These are phyloP conservation scores for Geranium incanum DNA, from an alignment of 441 rosid genomes.

Conservation along the genomic window DNA sequence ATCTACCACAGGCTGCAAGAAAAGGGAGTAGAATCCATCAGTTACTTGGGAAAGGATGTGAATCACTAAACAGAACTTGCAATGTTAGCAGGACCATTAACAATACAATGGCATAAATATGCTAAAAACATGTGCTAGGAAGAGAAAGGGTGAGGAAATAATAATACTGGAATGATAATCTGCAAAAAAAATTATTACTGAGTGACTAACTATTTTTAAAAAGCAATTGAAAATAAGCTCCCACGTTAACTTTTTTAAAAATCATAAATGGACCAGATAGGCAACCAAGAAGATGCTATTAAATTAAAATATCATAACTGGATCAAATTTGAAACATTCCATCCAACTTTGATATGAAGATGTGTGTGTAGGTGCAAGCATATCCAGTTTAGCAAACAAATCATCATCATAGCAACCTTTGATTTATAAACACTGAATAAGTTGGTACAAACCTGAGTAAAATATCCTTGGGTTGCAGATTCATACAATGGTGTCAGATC, in stretches of 20 bases:
- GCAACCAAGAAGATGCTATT: too few species aligned
- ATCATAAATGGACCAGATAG: too few species aligned
- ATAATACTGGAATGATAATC: too few species aligned
- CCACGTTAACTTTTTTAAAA: too few species aligned
- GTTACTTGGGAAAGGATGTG: conserved; percentile 12
- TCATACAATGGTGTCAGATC: conserved; percentile 69
- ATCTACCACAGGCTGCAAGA: conserved; percentile 87
- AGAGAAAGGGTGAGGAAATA: too few species aligned
- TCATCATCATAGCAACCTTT: not conserved
- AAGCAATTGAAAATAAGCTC: too few species aligned
- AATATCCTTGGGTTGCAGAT: conserved; percentile 82
- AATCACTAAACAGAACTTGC: conserved; percentile 10
- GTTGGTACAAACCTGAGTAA: conserved; percentile 61
- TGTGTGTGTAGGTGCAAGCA: too few species aligned
- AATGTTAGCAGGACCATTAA: conserved; percentile 9
- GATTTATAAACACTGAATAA: not conserved
- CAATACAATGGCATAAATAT: conserved; percentile 11
- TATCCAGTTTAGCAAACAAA: not conserved
- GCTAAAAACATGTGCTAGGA: not conserved
- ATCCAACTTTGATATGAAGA: not conserved
- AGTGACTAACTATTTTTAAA: too few species aligned
- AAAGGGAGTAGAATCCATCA: conserved; percentile 17
- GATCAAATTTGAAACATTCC: not conserved
- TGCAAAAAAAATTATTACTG: too few species aligned
- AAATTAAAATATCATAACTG: not conserved